Evolutionary conservation across 108 stramenopile genomes (phyloP).

Genomic region (Fragilaria crotonensis): DNA sequence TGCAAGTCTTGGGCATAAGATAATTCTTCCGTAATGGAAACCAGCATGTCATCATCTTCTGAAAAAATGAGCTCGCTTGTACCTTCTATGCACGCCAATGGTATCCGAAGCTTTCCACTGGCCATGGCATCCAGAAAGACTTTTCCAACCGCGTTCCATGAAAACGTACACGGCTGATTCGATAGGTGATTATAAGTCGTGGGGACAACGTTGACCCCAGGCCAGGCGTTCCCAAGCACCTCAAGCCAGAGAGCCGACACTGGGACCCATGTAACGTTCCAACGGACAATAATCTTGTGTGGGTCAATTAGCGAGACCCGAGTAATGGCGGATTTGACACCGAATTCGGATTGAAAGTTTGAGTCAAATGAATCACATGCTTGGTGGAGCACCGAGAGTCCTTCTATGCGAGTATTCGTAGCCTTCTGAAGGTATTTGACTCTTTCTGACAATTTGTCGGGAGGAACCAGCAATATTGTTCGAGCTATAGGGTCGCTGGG

Average conservation of each 20-base stretch:
- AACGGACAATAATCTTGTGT: slow-evolving; percentile 9
- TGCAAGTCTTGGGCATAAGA: slow-evolving; percentile 21
- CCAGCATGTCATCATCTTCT: neutral
- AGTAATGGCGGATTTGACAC: neutral
- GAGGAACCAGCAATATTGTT: neutral
- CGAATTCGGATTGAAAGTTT: neutral
- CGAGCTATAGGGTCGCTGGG: too few relatives aligned
- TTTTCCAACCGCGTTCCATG: slow-evolving; percentile 10
- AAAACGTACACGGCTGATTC: slow-evolving; percentile 6
- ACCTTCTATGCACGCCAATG: slow-evolving; percentile 26
- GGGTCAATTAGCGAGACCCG: neutral
- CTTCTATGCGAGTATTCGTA: neutral
- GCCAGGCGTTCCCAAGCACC: slow-evolving; percentile 3
- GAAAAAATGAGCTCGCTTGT: slow-evolving; percentile 7
- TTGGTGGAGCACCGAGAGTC: neutral
- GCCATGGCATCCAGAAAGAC: slow-evolving; percentile 12
- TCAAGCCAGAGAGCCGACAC: slow-evolving; percentile 15
- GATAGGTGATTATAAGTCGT: slow-evolving; percentile 12
- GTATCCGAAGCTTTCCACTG: slow-evolving; percentile 13
- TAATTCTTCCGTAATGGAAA: slow-evolving; percentile 16
- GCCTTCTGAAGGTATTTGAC: neutral
- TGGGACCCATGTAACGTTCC: slow-evolving; percentile 26
- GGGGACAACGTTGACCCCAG: neutral
- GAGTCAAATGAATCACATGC: too few relatives aligned
- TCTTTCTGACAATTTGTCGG: neutral